Evolutionary conservation across 2,329 filamentous ascomycete species (phyloP), one percentile per base, ranked within the genome.

Genomic region (Phialemoniopsis sp.): DNA sequence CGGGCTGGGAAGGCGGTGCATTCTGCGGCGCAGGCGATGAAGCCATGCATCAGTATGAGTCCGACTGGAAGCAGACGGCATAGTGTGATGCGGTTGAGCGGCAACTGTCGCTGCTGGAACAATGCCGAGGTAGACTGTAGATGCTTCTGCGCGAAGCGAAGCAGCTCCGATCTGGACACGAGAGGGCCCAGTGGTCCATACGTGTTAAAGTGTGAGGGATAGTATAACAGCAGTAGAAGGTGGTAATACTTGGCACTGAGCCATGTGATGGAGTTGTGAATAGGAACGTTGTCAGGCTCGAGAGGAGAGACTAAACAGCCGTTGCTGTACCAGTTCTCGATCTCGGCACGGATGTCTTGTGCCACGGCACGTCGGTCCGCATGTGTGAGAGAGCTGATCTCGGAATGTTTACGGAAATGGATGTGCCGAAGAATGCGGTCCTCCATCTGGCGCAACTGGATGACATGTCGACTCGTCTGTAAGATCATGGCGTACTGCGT

Each of bases 251-350:
- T 54, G 0, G 62, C 63, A 17, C 59, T 63, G 13, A 67, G 40
- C 67, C 67, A 70, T 3, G 65, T 63, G 30, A 70, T 59, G 3
- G 63, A 65, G 43, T 58, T 68, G 44, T 70, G 67, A 15, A 70
- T 67, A 13, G 66, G 62, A 4, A 69, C 52, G 36, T 68, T 67
- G 45, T 70, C 66, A 2, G 60, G 54, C 34, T 68, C 64, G 36
- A 62, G 55, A 2, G 64, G 63, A 5, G 63, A 66, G 41, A 70
- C 54, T 5, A 70, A 58, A 34, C 65, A 71, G 1, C 67, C 67
- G 26, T 60, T 63, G 41, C 60, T 68, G 43, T 70, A 70, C 66
- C 68, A 70, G 42, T 69, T 59, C 38, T 70, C 67, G 15, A 71
- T 67, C 18, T 65, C 57, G n/a, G 59, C 51, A n/a, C 63, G 56